Base-by-base conservation (phyloP, 2,329 filamentous ascomycete species). In the Aspergillus floridensis region DNA sequence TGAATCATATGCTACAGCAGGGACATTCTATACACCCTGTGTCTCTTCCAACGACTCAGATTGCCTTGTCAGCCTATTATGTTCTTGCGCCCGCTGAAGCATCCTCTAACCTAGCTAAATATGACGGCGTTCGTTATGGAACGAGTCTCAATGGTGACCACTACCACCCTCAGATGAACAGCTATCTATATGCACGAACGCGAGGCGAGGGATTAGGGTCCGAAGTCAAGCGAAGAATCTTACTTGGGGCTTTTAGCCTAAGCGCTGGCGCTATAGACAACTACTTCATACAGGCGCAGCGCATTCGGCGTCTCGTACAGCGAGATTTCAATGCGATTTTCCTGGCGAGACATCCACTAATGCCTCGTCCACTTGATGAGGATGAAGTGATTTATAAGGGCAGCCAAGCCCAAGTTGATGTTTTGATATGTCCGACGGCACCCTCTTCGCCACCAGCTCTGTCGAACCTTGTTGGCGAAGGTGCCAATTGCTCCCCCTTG, bases 41-140 rank as follows among this genome's bases (percentile, higher is more conserved):
- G 16, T 91, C 89, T 2, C 82, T 99, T 4, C 93, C 93, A 0
- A 86, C 88, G 0, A 99, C 93, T 1, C 88, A 86, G 63, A 88
- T 91, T 66, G 93, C 95, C 0, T 84, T 99, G 0, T 91, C 92
- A 21, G 90, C 95, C 35, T 99, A 99, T 79, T 99, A 99, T 75
- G 85, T 99, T 58, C 87, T 99, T 58, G 96, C 95, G 0, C 92
- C 95, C 0, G 93, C 95, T 16, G 95, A 99, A 77, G 95, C 95
- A 3, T 92, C 92, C 1, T 98, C 93, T 16, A 99, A 99, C 69
- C 85, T 99, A 2, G 91, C 95, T 59, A 97, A 96, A 74, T 99
- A 97, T 74, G 96, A 99, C 69, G 95, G 95, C 21, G 86, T 98
- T n/a, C 89, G 95, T 11, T 99, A 96, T 75, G 95, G 95, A 1